phyloP scores from a whole-genome alignment of 768 basidiomycete genomes.

The Lyophyllum shimeji region DNA sequence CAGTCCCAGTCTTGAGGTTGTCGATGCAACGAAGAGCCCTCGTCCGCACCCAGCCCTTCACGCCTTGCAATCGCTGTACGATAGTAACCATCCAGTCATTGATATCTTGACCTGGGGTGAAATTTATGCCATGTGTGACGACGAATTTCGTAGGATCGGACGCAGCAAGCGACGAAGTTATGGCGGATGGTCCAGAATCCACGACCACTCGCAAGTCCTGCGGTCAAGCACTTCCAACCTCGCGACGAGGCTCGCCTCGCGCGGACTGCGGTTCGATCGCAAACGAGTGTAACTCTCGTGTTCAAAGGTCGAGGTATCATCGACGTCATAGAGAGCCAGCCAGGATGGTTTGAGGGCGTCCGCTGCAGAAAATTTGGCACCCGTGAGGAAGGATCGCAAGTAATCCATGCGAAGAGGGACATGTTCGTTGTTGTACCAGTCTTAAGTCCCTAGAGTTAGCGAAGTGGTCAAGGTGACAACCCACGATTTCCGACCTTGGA shows the following conservation, averaged over 20 bases:
- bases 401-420: conserved; percentile 49
- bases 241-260: conserved; percentile 40
- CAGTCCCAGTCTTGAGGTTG: conserved; percentile 35
- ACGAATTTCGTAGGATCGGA: conserved; percentile 28
- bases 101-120: conserved; percentile 12
- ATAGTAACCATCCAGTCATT: conserved; percentile 25
- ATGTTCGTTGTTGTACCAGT: conserved; percentile 60
- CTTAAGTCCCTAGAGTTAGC: conserved; percentile 19
- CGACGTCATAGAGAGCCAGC: conserved; percentile 52
- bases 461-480: not conserved
- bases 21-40: conserved; percentile 40
- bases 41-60: conserved; percentile 39
- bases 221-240: conserved; percentile 45
- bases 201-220: conserved; percentile 34
- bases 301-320: conserved; percentile 38
- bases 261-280: conserved; percentile 41
- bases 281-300: conserved; percentile 44
- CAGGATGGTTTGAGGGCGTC: conserved; percentile 39
- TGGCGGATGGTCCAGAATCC: conserved; percentile 31
- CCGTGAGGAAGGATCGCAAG: conserved; percentile 45
- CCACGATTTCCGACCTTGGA: conserved; percentile 36
- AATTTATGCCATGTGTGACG: conserved; percentile 31
- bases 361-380: conserved; percentile 41
- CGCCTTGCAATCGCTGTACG: conserved; percentile 14
- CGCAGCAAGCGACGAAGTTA: conserved; percentile 32